Evolutionary conservation across 75 land plant species (phyloP).

Genomic region (Sequoiadendron giganteum): DNA sequence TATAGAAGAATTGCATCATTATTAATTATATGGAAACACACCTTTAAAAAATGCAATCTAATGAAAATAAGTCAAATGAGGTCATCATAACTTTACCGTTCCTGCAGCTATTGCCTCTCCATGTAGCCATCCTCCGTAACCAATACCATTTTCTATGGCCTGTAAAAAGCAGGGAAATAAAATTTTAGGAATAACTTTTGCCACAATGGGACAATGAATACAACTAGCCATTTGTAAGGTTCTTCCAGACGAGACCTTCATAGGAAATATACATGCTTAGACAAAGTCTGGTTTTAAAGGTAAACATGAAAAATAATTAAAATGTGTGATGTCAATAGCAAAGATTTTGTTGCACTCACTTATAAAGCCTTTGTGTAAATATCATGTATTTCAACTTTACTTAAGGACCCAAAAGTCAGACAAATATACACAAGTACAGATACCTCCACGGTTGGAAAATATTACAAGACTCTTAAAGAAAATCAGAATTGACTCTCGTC

Average conservation of each 20-base stretch:
- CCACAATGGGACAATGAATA: not conserved
- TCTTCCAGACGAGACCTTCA: not conserved
- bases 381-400: no score
- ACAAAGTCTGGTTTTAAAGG: not conserved
- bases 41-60: not conserved
- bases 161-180: constrained; percentile 23
- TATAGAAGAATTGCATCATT: constrained; percentile 17
- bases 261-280: not conserved
- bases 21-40: constrained; percentile 1
- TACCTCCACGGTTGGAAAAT: no score
- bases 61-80: not conserved
- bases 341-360: not conserved
- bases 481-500: no score
- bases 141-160: constrained; percentile 93
- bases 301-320: not conserved
- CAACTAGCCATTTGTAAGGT: not conserved
- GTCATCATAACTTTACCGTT: constrained; percentile 36
- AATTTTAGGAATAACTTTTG: not conserved
- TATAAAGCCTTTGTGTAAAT: not conserved
- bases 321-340: not conserved
- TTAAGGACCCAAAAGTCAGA: not conserved
- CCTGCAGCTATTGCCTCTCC: constrained; percentile 99
- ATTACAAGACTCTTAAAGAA: no score
- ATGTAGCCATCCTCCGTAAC: constrained; percentile 97
- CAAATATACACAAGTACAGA: no score